Base-by-base conservation (phyloP, 2,329 filamentous ascomycete genomes). In the Beauveria bassiana region DNA sequence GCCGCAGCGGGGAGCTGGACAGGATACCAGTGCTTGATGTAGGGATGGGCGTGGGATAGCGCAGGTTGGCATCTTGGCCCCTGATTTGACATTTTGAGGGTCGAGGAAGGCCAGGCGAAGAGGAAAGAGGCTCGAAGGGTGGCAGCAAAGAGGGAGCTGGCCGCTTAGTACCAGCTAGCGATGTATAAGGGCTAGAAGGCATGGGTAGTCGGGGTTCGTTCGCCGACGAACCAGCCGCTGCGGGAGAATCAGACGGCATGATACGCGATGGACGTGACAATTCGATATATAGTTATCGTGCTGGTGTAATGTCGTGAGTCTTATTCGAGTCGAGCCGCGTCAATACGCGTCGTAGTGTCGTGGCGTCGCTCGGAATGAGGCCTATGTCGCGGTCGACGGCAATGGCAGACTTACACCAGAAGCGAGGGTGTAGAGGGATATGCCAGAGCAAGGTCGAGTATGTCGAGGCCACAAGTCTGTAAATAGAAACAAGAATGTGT, bases 1-100 rank as follows among this genome's bases (percentile, higher is more conserved):
- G 69, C 73, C 81, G 67, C 62, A 89, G 87, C 53, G 93, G 93
- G 61, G 93, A 96, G 53, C 91, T 96, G 43, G 90, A 91, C 67
- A 96, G 79, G 68, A 97, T 91, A 69, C 90, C 91, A 51, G 93
- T 96, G 67, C 91, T 96, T 3, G 95, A 98, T 5, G 93, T 97
- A 22, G 93, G 93, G 64, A 96, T 84, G 1, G 95, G 95, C 3
- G 95, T 98, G 47, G 95, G 95, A 77, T 98, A 98, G 70, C 88
- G 91, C 67, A 81, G 75, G 66, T 81, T 80, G 61, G 76, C 71
- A 43, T 70, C 77, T 61, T 76, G 71, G 46, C 73, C 74, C 14
- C 72, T 70, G 51, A 82, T 83, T 70, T 86, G 88, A 71, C 88
- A 85, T 77, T 92, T 93, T 54, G 77, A 72, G 7, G 87, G 82